phyloP scores from a whole-genome alignment of 306 rosid genomes.

The Geum urbanum region DNA sequence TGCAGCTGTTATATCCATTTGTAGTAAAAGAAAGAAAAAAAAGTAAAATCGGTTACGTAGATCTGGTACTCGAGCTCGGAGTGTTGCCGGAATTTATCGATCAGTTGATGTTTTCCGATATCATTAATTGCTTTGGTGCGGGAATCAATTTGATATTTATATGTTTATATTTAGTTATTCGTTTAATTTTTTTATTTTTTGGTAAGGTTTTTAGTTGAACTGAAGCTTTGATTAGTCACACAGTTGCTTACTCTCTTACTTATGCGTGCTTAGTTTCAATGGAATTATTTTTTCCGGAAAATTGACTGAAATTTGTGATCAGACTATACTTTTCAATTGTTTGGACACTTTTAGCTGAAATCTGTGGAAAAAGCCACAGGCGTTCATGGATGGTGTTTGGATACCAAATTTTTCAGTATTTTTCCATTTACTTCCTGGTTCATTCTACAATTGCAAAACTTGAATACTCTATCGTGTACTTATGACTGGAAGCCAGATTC shows the following conservation, averaged over 20 bases:
- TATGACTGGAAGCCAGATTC: neutral
- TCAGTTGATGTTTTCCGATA: conserved; percentile 51
- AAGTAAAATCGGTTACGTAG: conserved; percentile 26
- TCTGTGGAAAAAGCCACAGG: neutral
- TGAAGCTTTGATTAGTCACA: conserved; percentile 6
- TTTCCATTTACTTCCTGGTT: neutral
- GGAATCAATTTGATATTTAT: conserved; percentile 19
- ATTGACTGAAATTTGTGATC: neutral
- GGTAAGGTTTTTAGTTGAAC: neutral
- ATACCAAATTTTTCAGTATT: neutral
- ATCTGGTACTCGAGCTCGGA: conserved; percentile 38
- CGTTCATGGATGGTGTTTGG: neutral
- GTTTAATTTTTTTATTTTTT: neutral
- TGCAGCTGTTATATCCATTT: neutral
- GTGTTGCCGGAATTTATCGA: conserved; percentile 27
- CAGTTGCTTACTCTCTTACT: neutral
- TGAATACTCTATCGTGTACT: neutral
- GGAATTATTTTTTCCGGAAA: neutral
- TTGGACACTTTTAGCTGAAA: neutral
- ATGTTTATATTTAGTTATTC: neutral
- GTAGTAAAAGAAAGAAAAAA: neutral
- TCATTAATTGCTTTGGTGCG: conserved; percentile 59
- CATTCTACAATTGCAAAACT: neutral
- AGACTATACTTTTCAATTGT: neutral
- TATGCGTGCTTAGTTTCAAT: neutral